A percentile compares a stretch with the other conserved stretches of the same genome.
These are phyloP conservation scores for Helianthus tuberosus DNA, from an alignment of 129 eudicot species.

Conservation along the genomic window DNA sequence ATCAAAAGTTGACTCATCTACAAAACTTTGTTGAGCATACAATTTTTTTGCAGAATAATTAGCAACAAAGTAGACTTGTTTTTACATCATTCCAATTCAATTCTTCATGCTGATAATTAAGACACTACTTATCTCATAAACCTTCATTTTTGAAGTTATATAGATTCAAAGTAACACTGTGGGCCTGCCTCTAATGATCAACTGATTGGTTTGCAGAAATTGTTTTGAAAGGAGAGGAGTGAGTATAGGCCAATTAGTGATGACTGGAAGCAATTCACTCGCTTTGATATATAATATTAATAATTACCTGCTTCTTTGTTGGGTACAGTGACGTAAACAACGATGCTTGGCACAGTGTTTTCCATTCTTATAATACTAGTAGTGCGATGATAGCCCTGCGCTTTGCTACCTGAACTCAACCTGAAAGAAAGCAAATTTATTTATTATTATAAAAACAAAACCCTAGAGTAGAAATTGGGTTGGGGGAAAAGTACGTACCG, in stretches of 20 bases:
- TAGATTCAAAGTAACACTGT: too few species aligned
- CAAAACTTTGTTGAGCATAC: background rate
- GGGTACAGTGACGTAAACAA: constrained; percentile 95
- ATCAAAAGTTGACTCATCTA: background rate
- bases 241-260: too few species aligned
- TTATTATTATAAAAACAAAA: background rate
- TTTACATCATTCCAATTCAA: background rate
- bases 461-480: constrained; percentile 30
- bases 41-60: background rate
- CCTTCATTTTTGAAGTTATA: too few species aligned
- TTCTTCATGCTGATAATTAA: constrained; percentile 1
- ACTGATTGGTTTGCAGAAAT: too few species aligned
- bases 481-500: constrained; percentile 51
- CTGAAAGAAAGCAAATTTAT: constrained; percentile 27
- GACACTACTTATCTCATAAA: background rate
- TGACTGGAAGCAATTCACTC: too few species aligned
- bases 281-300: too few species aligned
- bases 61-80: background rate
- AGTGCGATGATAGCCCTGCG: constrained; percentile 34
- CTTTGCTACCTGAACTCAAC: constrained; percentile 40
- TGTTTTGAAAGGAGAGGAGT: too few species aligned
- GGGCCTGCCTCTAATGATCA: too few species aligned
- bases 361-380: constrained; percentile 60
- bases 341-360: constrained; percentile 87
- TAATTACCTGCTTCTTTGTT: constrained; percentile 96